Percentiles rank a stretch among this genome's conserved stretches.
Conservation (phyloP, 2,329 filamentous ascomycete genomes). For the Cladosporium velox region DNA sequence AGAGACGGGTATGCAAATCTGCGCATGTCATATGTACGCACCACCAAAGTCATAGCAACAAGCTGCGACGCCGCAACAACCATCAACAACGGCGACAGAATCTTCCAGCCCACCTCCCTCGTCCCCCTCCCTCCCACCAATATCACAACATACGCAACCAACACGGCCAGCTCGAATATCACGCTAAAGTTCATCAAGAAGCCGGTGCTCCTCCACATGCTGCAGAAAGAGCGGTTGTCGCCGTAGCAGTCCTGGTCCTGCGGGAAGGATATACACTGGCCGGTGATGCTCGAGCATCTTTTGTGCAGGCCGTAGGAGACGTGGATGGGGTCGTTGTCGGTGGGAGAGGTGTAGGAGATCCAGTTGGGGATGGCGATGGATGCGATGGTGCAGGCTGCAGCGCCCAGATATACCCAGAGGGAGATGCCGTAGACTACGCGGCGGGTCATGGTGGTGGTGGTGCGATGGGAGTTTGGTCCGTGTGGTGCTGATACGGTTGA, state of each 20-base stretch:
- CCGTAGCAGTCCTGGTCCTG: slow-evolving; percentile 65
- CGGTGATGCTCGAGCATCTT: slow-evolving; percentile 71
- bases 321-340: slow-evolving; percentile 51
- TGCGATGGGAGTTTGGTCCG: not conserved
- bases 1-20: not conserved
- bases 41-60: slow-evolving; percentile 78
- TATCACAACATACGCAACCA: slow-evolving; percentile 79
- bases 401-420: slow-evolving; percentile 52
- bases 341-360: slow-evolving; percentile 57
- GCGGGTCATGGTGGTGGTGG: slow-evolving; percentile 46
- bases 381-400: slow-evolving; percentile 69
- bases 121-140: slow-evolving; percentile 76
- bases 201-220: slow-evolving; percentile 84
- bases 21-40: slow-evolving; percentile 48
- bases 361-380: slow-evolving; percentile 71
- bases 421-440: slow-evolving; percentile 52
- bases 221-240: slow-evolving; percentile 77
- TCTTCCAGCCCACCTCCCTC: slow-evolving; percentile 79
- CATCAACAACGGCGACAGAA: slow-evolving; percentile 67
- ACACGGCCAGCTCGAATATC: slow-evolving; percentile 75
- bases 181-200: slow-evolving; percentile 85
- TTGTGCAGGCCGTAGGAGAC: slow-evolving; percentile 78
- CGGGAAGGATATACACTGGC: slow-evolving; percentile 68
- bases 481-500: not conserved
- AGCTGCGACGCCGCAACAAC: slow-evolving; percentile 70